Evolutionary conservation across 2,329 filamentous ascomycete genomes (phyloP).

Genomic region (Calycina herbarum): DNA sequence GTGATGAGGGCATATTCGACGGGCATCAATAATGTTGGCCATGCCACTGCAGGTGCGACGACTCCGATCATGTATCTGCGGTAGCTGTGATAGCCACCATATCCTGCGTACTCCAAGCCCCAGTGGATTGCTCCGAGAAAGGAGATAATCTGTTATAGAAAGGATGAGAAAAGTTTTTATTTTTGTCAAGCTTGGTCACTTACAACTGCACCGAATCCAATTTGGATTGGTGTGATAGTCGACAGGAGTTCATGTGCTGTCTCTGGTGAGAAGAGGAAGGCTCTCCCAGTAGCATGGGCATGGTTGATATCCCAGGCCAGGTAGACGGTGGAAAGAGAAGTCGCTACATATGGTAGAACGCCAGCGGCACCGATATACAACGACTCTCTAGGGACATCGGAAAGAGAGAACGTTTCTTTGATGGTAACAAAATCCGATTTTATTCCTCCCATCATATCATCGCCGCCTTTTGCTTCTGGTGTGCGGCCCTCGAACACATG

Average conservation of each 20-base stretch:
- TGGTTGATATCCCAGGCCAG: constrained; percentile 82
- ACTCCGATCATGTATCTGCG: constrained; percentile 84
- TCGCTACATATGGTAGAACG: constrained; percentile 81
- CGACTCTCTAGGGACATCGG: constrained; percentile 65
- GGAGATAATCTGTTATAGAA: constrained; percentile 68
- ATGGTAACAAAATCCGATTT: constrained; percentile 61
- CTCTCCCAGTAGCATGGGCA: constrained; percentile 54
- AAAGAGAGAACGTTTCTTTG: constrained; percentile 67
- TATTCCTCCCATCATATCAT: constrained; percentile 55
- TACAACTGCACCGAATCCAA: constrained; percentile 86
- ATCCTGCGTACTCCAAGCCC: constrained; percentile 83
- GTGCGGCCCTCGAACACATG: constrained; percentile 47
- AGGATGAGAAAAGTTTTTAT: constrained; percentile 9
- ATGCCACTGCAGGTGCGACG: constrained; percentile 75
- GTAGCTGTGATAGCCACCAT: constrained; percentile 66
- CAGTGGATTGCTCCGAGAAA: constrained; percentile 93
- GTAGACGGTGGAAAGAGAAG: constrained; percentile 78
- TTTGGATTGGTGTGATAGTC: constrained; percentile 80
- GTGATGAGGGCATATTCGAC: constrained; percentile 81
- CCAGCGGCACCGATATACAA: constrained; percentile 72
- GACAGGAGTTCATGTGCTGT: constrained; percentile 71
- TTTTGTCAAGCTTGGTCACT: constrained; percentile 37
- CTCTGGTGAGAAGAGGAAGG: constrained; percentile 64
- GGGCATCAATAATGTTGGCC: constrained; percentile 85
- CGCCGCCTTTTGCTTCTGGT: constrained; percentile 36